These are phyloP conservation scores for Hymenoscyphus fructigenus DNA, from an alignment of 2,329 filamentous ascomycete genomes.

Conservation along the genomic window DNA sequence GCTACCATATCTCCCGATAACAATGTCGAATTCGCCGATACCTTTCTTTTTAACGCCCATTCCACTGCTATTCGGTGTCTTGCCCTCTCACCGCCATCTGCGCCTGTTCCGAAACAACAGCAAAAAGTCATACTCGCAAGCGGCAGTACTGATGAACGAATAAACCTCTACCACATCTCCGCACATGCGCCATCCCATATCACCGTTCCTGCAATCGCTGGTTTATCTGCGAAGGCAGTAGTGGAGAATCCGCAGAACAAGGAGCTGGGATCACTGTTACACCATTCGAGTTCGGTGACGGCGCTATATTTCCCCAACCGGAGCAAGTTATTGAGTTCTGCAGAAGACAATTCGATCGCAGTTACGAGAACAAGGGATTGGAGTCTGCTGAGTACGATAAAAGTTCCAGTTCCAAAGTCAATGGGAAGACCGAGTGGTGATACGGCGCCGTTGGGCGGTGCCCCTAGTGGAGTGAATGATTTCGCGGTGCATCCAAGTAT, in stretches of 20 bases:
- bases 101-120: constrained; percentile 56
- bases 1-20: constrained; percentile 58
- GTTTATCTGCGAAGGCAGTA: constrained; percentile 69
- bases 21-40: constrained; percentile 74
- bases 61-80: constrained; percentile 85
- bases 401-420: constrained; percentile 80
- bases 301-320: constrained; percentile 78
- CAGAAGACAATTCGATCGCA: constrained; percentile 88
- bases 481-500: constrained; percentile 95
- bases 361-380: constrained; percentile 87
- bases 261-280: constrained; percentile 81
- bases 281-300: constrained; percentile 83
- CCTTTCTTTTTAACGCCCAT: constrained; percentile 94
- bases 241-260: constrained; percentile 84
- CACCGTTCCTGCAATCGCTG: constrained; percentile 60
- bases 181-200: constrained; percentile 61
- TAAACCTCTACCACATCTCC: constrained; percentile 92
- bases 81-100: constrained; percentile 76
- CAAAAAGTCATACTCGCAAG: constrained; percentile 88
- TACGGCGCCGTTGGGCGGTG: constrained; percentile 77
- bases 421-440: constrained; percentile 83
- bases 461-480: constrained; percentile 87
- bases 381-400: constrained; percentile 83
- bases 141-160: constrained; percentile 87
- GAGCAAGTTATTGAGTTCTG: constrained; percentile 81